Evolutionary conservation across 2,329 filamentous ascomycete genomes (phyloP), one percentile per base, ranked within the genome.

Genomic region (Beauveria pseudobassiana): DNA sequence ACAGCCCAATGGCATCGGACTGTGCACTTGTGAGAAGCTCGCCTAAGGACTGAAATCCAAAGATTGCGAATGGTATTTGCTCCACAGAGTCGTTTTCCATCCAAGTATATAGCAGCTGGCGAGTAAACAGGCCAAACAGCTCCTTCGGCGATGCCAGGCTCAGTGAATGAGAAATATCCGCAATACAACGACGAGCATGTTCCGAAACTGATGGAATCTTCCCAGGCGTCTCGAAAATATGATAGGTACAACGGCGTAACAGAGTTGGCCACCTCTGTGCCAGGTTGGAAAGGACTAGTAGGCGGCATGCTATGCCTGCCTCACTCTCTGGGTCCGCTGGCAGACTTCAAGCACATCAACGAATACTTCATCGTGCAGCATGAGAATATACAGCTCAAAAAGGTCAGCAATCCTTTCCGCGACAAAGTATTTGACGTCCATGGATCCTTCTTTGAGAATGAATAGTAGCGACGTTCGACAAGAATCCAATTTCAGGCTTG

Each of bases 51-150:
- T 74, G 63, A 69, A 96, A 99, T 1, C 87, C 88, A 72, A 99
- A 99, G 2, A 95, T 89, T n/a, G 81, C 78, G 69, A 84, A 96
- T 0, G 95, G 93, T 54, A 99, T 89, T 3, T 85, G 80, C n/a
- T 82, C 78, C 8, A 96, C 77, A 1, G 77, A 75, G 63, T 88
- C 83, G 1, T 76, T 76, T 64, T 91, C 86, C 3, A 96, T 83
- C 93, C 93, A 99, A 0, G 92, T 96, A 70, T 91, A 96, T 3
- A 98, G 78, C 7, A 99, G 80, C 69, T 99, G 95, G 2, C 93
- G 87, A 7, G 91, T 87, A 70, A 98, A 99, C 0, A 98, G 78
- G 6, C 79, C 78, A 70, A 99, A 97, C 1, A 99, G 77, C 40
- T 87, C 82, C 67, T 81, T 84, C 0, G 91, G 80, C 50, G 85